Conservation (phyloP, 2,329 filamentous ascomycete genomes). For the Waltergamsia citrina region DNA sequence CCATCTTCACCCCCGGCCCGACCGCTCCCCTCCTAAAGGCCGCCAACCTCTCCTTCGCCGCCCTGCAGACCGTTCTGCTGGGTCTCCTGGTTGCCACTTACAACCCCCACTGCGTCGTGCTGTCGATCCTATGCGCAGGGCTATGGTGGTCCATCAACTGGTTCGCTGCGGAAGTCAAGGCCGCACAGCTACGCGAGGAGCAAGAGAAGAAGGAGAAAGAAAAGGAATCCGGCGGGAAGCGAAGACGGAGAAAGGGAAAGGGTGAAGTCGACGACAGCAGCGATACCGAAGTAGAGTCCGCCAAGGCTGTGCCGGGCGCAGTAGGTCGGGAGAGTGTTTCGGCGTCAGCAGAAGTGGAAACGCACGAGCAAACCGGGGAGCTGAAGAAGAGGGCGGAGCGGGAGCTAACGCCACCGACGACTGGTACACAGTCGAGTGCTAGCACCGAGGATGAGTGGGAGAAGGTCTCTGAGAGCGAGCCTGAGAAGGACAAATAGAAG, state of each 20-base stretch:
- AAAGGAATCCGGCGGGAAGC: conserved; percentile 18
- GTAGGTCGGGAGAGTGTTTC: conserved; percentile 7
- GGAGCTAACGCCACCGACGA: conserved; percentile 12
- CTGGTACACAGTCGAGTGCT: conserved; percentile 42
- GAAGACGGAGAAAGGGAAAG: conserved; percentile 14
- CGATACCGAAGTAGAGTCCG: conserved; percentile 18
- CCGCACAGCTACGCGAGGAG: conserved; percentile 30
- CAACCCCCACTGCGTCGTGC: conserved; percentile 79
- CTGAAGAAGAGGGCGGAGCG: conserved; percentile 37
- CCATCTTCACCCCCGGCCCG: conserved; percentile 86
- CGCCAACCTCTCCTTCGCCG: conserved; percentile 82
- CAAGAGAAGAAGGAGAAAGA: conserved; percentile 20
- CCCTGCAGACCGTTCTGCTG: conserved; percentile 71
- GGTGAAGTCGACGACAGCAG: conserved; percentile 20
- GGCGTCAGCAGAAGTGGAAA: conserved; percentile 27
- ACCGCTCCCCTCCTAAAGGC: conserved; percentile 82
- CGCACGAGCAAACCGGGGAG: conserved; percentile 29
- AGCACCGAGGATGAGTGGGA: conserved; percentile 98
- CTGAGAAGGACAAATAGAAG: conserved; percentile 53
- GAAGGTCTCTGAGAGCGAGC: conserved; percentile 72
- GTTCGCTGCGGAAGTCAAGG: conserved; percentile 65
- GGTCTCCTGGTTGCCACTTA: conserved; percentile 70
- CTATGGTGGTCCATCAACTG: conserved; percentile 96
- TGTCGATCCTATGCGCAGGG: conserved; percentile 69
- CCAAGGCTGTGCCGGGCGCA: not conserved